Base-by-base conservation (phyloP, 495 filamentous ascomycete genomes). In the Penicillium egyptiacum region DNA sequence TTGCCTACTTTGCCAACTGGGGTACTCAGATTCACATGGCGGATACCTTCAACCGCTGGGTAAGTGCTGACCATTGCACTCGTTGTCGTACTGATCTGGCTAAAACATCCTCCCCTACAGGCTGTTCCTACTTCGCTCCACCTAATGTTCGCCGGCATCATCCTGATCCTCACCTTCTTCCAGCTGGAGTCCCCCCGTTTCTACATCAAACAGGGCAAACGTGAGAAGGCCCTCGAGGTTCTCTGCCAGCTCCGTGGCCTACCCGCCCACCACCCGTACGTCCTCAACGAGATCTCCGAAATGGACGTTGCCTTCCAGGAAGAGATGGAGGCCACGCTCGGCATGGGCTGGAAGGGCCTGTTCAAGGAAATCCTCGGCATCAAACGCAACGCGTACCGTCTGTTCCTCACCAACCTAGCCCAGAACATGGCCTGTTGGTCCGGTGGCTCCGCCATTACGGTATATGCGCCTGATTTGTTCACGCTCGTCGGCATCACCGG, bases 241-340 rank as follows among this genome's bases (percentile, higher is more conserved):
- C 48, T 50, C 11, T 50, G 48, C 30, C 39, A 50, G 31, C 48
- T 50, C 19, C 48, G 48, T 37, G 48, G 48, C 48, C 48, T 50
- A 50, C 48, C 48, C 6, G 48, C 48, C 5, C 20, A 19, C 31
- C 48, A 50, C 48, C 48, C 48, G 3, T 50, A 50, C 19, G 30
- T 50, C 11, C 31, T 50, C 12, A 31, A 50, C 5, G 48, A 50
- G 30, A 37, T 50, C 28, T 25, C 30, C 31, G 48, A 50, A 39
- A 83, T 88, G 57, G 12, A 48, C 33, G 82, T 83, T 47, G 86
- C 87, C 62, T 76, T 86, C 68, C 79, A 85, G 56, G 86, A 81
- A 60, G 85, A 88, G 59, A 55, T 75, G 61, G 77, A 83, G 59
- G 80, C 79, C 79, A 50, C 48, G 10, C 19, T 17, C 28, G 48